phyloP scores from a whole-genome alignment of 2,329 filamentous ascomycete genomes.

The Fusarium temperatum region DNA sequence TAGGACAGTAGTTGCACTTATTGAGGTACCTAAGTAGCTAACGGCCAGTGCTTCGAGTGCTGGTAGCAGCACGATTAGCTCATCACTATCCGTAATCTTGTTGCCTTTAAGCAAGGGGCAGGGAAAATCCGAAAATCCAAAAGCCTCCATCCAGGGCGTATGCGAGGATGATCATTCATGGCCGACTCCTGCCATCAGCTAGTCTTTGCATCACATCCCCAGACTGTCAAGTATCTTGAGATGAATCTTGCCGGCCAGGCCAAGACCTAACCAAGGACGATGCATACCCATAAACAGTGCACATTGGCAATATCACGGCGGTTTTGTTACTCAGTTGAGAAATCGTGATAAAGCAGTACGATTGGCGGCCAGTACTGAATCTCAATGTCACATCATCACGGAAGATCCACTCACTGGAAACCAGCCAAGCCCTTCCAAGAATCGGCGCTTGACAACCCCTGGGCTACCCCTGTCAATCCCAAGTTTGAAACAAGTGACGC shows the following conservation, averaged over 20 bases:
- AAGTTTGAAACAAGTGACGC: constrained; percentile 33
- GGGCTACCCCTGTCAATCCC: constrained; percentile 20
- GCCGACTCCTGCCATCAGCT: constrained; percentile 2
- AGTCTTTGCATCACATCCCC: constrained; percentile 15
- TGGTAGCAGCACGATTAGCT: constrained; percentile 21
- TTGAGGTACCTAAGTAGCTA: background rate
- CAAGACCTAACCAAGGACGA: background rate
- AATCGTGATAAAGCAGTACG: constrained; percentile 1
- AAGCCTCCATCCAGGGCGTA: background rate
- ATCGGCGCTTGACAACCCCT: constrained; percentile 34
- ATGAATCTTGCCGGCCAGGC: constrained; percentile 1
- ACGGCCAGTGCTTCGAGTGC: constrained; percentile 10
- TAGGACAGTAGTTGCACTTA: constrained; percentile 7
- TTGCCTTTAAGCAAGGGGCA: constrained; percentile 1
- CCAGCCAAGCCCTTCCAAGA: constrained; percentile 29
- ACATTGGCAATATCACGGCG: constrained; percentile 9
- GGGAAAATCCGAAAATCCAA: constrained; percentile 11
- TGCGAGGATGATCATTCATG: background rate
- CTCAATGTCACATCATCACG: constrained; percentile 25
- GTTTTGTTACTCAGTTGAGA: constrained; percentile 13
- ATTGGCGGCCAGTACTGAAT: constrained; percentile 26
- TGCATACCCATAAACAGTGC: constrained; percentile 10
- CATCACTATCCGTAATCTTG: constrained; percentile 1
- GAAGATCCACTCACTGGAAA: constrained; percentile 35
- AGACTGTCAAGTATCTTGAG: constrained; percentile 1